Conservation (phyloP, 805 yeast genomes). For the Nakazawaea ernobii region DNA sequence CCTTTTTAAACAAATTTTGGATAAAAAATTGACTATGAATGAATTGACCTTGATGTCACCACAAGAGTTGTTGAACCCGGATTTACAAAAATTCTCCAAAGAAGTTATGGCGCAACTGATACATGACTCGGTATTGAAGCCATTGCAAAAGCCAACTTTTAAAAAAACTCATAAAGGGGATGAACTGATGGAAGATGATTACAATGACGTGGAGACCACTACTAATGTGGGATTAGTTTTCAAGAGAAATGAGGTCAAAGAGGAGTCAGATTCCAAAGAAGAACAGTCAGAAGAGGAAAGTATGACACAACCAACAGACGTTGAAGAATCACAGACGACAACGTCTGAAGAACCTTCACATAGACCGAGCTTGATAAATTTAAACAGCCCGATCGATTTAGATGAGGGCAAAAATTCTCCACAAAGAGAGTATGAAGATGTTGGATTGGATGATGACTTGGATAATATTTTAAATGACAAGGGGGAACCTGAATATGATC, state of each 20-base stretch:
- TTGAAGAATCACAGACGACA: not conserved
- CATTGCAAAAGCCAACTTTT: conserved; percentile 55
- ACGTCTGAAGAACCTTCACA: conserved; percentile 7
- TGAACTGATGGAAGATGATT: conserved; percentile 61
- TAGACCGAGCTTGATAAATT: not conserved
- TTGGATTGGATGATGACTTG: conserved; percentile 29
- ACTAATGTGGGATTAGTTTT: conserved; percentile 21
- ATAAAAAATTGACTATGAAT: conserved; percentile 45
- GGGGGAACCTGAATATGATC: conserved; percentile 10
- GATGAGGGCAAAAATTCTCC: not conserved
- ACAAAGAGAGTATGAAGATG: conserved; percentile 13
- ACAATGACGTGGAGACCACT: conserved; percentile 19
- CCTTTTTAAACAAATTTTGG: conserved; percentile 52
- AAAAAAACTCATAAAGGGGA: conserved; percentile 87
- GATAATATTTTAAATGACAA: conserved; percentile 25
- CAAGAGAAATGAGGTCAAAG: conserved; percentile 15
- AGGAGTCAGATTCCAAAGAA: conserved; percentile 23
- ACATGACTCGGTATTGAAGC: conserved; percentile 60
- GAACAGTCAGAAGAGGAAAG: conserved; percentile 19
- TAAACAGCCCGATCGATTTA: not conserved
- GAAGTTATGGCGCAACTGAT: conserved; percentile 66
- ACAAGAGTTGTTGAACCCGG: conserved; percentile 76
- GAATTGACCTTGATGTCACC: conserved; percentile 60
- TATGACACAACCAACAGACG: conserved; percentile 6
- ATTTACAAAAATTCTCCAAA: conserved; percentile 62